Base-by-base conservation (phyloP, 306 rosid genomes). In the Trifolium dubium region DNA sequence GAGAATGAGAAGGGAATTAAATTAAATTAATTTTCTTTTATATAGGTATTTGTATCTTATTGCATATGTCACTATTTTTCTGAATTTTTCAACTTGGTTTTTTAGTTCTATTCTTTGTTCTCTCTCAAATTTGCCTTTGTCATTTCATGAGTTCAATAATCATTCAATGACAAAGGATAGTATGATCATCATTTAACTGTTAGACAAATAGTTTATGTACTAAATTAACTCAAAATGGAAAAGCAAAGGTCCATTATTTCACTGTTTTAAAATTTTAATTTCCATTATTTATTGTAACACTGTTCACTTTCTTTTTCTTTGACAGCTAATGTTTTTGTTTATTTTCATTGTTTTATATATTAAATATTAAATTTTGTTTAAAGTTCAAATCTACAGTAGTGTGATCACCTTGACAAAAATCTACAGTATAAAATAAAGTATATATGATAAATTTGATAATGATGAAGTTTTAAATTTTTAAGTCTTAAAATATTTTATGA, bases 351-450 rank as follows among this genome's bases (percentile, higher is more conserved):
- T 23, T 65, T 67, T 66, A 2, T 2, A 15, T 69, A 17, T 5
- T 13, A 50, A 58, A 11, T 62, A 17, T 15, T 59, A 61, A 37
- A 59, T 23, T 72, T 78, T 76, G 67, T 15, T 15, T 51, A 49
- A 62, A 75, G 81, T 81, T 79, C 82, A 80, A 89, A 76, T 79
- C 85, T 76, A 81, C 86, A 83, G 85, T 74, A 83, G 85, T 74
- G 49, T 15, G 81, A 83, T 28, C 10, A 46, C 69, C 44, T 2
- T 30, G 40, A 59, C 34, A 8, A 34, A 80, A 89, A 76, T 80
- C 85, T 76, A 83, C 86, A 83, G 85, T 74, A 35, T 70, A 84
- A 78, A 82, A 85, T 56, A 54, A 5, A 35, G 40, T 50, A 51
- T 50, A 51, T 62, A 49, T 58, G 5, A 58, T 30, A 58, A 28